Percentiles rank a stretch among this genome's conserved stretches.
phyloP scores from a whole-genome alignment of 352 stramenopile species.

The Phytophthora constricta region DNA sequence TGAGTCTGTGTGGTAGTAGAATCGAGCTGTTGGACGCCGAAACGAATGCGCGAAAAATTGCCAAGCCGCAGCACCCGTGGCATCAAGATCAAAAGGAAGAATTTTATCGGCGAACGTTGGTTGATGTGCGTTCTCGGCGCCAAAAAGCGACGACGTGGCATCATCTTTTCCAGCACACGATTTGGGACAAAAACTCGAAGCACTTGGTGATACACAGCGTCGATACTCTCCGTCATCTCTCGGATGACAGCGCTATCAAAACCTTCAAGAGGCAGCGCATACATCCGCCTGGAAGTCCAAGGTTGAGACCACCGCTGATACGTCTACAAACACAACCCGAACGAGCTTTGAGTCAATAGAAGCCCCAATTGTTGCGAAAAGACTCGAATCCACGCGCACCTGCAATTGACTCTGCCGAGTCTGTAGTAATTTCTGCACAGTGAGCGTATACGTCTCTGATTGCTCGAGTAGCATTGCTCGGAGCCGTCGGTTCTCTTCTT shows the following conservation, averaged over 20 bases:
- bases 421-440: conserved; percentile 18
- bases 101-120: conserved; percentile 46
- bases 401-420: conserved; percentile 3
- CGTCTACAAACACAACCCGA: background rate
- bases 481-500: conserved; percentile 34
- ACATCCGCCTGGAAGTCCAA: conserved; percentile 35
- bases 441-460: conserved; percentile 7
- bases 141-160: background rate
- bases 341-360: background rate
- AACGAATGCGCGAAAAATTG: conserved; percentile 45
- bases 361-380: background rate
- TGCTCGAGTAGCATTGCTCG: conserved; percentile 24
- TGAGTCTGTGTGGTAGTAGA: conserved; percentile 39
- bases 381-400: background rate
- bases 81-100: conserved; percentile 43
- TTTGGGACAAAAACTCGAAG: conserved; percentile 33
- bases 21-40: conserved; percentile 36
- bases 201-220: conserved; percentile 43
- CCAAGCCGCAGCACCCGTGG: conserved; percentile 42
- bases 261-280: conserved; percentile 22
- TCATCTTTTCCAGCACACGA: background rate
- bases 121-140: conserved; percentile 16
- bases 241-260: conserved; percentile 32
- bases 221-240: conserved; percentile 31
- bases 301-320: conserved; percentile 2